phyloP scores from a whole-genome alignment of 768 basidiomycete species.

The Boletus sp. region DNA sequence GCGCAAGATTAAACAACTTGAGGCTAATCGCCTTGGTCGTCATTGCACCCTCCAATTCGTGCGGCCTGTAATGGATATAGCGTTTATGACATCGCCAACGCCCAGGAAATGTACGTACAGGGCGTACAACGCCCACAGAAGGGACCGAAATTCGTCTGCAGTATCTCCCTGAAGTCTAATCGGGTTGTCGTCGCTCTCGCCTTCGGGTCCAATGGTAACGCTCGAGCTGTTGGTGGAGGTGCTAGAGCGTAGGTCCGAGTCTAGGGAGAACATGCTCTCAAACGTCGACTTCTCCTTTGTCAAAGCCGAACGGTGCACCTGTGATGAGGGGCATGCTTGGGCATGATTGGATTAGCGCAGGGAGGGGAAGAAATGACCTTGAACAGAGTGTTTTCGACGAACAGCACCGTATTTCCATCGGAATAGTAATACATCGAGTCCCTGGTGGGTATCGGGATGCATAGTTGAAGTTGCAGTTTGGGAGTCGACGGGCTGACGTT shows the following conservation, averaged over 20 bases:
- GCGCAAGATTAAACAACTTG: slow-evolving; percentile 43
- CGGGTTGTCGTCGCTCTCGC: slow-evolving; percentile 48
- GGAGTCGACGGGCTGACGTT: slow-evolving; percentile 31
- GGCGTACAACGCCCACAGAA: slow-evolving; percentile 52
- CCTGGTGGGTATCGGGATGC: slow-evolving; percentile 33
- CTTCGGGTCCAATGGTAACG: slow-evolving; percentile 39
- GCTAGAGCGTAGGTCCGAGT: slow-evolving; percentile 32
- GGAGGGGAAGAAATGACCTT: slow-evolving; percentile 36
- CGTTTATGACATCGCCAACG: slow-evolving; percentile 1
- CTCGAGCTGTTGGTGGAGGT: slow-evolving; percentile 16
- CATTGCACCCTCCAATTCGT: slow-evolving; percentile 44
- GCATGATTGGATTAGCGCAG: slow-evolving; percentile 14
- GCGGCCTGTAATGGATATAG: slow-evolving; percentile 33
- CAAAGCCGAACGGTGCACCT: slow-evolving; percentile 41
- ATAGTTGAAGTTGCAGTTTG: slow-evolving; percentile 32
- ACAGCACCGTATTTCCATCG: slow-evolving; percentile 40
- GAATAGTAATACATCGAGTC: slow-evolving; percentile 41
- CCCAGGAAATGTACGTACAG: slow-evolving; percentile 37
- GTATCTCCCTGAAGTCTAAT: slow-evolving; percentile 46
- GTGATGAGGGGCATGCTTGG: slow-evolving; percentile 15
- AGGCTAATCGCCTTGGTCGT: slow-evolving; percentile 42
- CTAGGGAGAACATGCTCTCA: slow-evolving; percentile 45
- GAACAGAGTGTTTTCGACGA: slow-evolving; percentile 45
- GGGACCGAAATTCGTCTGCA: slow-evolving; percentile 47
- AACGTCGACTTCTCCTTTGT: slow-evolving; percentile 47